Evolutionary conservation across 768 basidiomycete genomes (phyloP), one percentile per base, ranked within the genome.

Genomic region (Collybia mongolica): DNA sequence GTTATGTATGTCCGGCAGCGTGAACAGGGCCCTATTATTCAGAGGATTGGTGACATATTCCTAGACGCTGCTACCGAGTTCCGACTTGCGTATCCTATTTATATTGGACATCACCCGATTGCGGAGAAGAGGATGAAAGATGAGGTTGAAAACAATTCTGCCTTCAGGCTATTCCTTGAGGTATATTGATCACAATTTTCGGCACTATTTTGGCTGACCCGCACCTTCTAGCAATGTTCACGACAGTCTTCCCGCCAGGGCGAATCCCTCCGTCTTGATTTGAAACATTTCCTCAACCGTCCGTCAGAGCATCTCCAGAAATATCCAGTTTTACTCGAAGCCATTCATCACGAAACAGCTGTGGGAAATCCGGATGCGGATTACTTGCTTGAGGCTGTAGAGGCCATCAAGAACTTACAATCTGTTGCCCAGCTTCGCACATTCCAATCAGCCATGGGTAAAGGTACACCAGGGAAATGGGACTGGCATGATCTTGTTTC

Each of bases 401-500:
- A 83, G 43, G 85, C 91, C 0, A 92, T 98, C 64, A 85, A 86
- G 61, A 87, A 82, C 54, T 69, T 98, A 49, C 90, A 93, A 54
- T 79, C 80, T 5, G 79, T 92, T 4, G 86, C 90, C 0, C 90
- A 93, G 64, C 68, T 97, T 42, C 80, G 86, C 55, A 90, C 93
- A 3, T 98, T 95, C 82, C 94, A 98, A 64, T 78, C 83, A 37
- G 88, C 90, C 0, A 93, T 92, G 86, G 83, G 90, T 12, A 82
- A 83, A 59, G 93, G 93, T 3, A 74, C 81, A 1, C 82, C 87
- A 1, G 81, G 78, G 2, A 93, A 91, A 63, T 84, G 89, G 76
- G 90, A 94, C 56, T 98, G 94, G 94, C 83, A 91, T 61, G 90
- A 95, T 64, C 68, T 97, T 15, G 90, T 95, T 4, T 68, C 87